Conservation (phyloP, 352 stramenopile genomes). For the Peronosclerospora sorghi region DNA sequence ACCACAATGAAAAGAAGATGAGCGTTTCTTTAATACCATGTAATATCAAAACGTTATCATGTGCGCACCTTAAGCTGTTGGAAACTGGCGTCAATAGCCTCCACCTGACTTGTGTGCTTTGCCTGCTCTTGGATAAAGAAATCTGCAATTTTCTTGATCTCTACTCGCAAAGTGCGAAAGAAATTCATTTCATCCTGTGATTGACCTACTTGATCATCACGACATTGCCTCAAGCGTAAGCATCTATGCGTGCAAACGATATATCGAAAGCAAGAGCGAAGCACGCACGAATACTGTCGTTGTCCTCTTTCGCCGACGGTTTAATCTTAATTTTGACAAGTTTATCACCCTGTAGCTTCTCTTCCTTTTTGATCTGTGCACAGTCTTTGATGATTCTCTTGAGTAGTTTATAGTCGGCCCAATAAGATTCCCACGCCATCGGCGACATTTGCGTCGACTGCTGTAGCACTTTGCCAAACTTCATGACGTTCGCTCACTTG, state of each 20-base stretch:
- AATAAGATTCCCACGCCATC: conserved; percentile 55
- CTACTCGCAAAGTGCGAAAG: conserved; percentile 68
- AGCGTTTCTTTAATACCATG: neutral
- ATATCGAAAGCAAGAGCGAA: neutral
- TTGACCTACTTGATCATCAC: conserved; percentile 32
- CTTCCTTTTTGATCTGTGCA: conserved; percentile 77
- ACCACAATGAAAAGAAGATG: neutral
- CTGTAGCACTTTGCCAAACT: conserved; percentile 83
- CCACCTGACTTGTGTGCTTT: conserved; percentile 52
- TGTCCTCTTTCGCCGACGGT: conserved; percentile 65
- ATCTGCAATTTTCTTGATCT: conserved; percentile 81
- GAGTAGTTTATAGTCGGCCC: conserved; percentile 84
- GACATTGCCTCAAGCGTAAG: neutral
- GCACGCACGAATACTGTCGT: conserved; percentile 80
- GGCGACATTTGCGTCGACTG: conserved; percentile 82
- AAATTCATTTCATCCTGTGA: conserved; percentile 84
- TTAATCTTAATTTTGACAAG: conserved; percentile 75
- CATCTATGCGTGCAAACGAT: neutral
- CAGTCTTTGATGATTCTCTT: conserved; percentile 88
- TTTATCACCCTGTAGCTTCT: conserved; percentile 70
- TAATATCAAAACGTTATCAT: no score
- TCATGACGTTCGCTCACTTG: conserved; percentile 33
- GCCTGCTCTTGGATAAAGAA: conserved; percentile 80
- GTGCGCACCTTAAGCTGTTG: conserved; percentile 49
- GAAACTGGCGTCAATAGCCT: conserved; percentile 57